Evolutionary conservation across 2,329 filamentous ascomycete species (phyloP), one percentile per base, ranked within the genome.

Genomic region (Thielaviopsis musarum): DNA sequence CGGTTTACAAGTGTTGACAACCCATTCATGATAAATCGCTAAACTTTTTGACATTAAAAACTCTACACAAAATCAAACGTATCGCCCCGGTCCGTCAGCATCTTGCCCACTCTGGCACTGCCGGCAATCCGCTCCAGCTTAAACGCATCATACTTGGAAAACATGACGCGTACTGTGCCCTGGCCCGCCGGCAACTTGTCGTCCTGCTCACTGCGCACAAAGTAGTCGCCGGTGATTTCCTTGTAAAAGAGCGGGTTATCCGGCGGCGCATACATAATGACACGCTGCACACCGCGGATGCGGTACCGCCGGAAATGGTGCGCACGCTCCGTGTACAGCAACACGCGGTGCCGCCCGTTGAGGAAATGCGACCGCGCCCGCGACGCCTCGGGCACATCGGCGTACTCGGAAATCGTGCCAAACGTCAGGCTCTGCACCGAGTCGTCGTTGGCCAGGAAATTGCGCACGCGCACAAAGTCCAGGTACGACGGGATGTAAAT

Each of bases 301-400:
- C 81, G 80, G 68, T 93, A 90, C n/a, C 93, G 80, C 56, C 89
- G 83, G 76, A 97, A 97, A 71, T 98, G 93, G 71, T 98, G 93
- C n/a, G 91, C 88, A 61, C 93, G 84, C 70, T 95, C 91, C 1
- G 91, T 94, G 72, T 97, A 98, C 17, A 98, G 75, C 48, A 98
- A 72, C 19, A 97, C 79, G 21, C 82, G 82, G 68, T 96, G 87
- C 17, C 90, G 79, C 5, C 91, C 93, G 48, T 76, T 86, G 64
- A 89, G 74, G 71, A 98, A 97, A 69, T 96, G 88, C 13, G 87
- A 91, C 24, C 91, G 79, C 9, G 91, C 89, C 48, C 91, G 83
- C 51, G 88, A 85, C 30, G 90, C 85, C 64, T 95, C 89, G 7
- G 83, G 79, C 7, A 85, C 75, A 53, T 87, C 81, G 0, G 87